Conservation (phyloP, 2,329 filamentous ascomycete species). For the Fusarium sacchari region DNA sequence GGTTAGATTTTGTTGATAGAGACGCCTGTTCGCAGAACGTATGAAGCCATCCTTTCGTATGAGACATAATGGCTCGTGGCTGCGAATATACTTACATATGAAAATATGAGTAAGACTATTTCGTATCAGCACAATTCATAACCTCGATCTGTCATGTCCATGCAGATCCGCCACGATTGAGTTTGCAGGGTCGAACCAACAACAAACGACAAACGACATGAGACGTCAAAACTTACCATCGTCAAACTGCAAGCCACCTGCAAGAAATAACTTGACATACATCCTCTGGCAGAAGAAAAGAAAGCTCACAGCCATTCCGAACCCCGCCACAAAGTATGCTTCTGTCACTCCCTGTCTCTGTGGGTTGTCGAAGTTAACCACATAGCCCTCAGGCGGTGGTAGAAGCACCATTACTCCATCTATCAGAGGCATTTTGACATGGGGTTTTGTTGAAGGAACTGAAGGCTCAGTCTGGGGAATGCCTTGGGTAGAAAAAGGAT, state of each 20-base stretch:
- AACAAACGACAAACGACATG: not conserved
- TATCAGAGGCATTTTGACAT: conserved; percentile 28
- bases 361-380: conserved; percentile 49
- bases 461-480: not conserved
- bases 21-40: fast-evolving
- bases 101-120: conserved; percentile 29
- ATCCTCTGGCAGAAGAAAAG: conserved; percentile 42
- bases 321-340: conserved; percentile 36
- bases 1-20: not conserved
- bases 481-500: not conserved
- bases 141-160: not conserved
- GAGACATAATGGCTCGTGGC: not conserved
- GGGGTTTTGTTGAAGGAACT: not conserved
- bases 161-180: not conserved
- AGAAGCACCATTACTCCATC: conserved; percentile 29
- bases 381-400: conserved; percentile 46
- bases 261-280: conserved; percentile 40
- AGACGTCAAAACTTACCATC: conserved; percentile 38
- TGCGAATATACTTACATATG: conserved; percentile 20
- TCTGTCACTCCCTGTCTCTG: conserved; percentile 35
- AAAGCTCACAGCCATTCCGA: conserved; percentile 34
- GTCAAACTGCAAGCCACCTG: conserved; percentile 39
- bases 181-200: not conserved
- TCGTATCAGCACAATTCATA: conserved; percentile 4
- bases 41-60: not conserved